Base-by-base conservation (phyloP, 139 green algal species). In the Chlamydomonas schloesseri region DNA sequence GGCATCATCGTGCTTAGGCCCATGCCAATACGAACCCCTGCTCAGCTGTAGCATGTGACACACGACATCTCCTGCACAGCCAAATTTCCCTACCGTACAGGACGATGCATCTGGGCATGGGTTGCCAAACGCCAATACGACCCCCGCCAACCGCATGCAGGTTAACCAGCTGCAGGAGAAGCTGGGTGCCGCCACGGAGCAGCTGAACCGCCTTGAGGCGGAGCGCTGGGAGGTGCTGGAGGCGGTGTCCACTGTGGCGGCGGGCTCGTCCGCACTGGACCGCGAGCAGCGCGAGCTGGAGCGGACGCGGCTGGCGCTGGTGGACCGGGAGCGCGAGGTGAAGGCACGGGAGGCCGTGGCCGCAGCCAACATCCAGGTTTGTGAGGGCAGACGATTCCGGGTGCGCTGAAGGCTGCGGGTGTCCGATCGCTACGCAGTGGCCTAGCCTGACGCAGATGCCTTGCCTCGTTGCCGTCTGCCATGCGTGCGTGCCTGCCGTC, bases 221-320 rank as follows among this genome's bases (percentile, higher is more conserved):
- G 81, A 87, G 69, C 81, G 69, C 8, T 87, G 81, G 81, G 81
- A 87, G 53, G 69, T 87, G 53, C 70, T 87, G 53, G 81, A 87
- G 69, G 81, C 81, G 26, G 55, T 87, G 26, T 87, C 81, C 8
- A 72, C 34, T 0, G 55, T 87, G 15, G 81, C 81, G 0, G 81
- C 81, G 15, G 53, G 36, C 17, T 78, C 55, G 8, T 29, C 69
- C 26, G 20, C 68, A 34, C 34, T 79, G 15, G 81, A 87, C 26
- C 68, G 69, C 1, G 81, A 87, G 69, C 81, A 79, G 53, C 69
- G 81, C 5, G 70, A 87, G 31, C 50, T 87, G 53, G 69, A 80
- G 34, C 81, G 81, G 5, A 21, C 53, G 0, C 53, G 69, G 26
- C 68, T 71, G 34, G 69, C 47, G 55, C 69, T 87, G 53, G 81